These are phyloP conservation scores for Lepidium campestre DNA, from an alignment of 441 rosid species.

Conservation along the genomic window DNA sequence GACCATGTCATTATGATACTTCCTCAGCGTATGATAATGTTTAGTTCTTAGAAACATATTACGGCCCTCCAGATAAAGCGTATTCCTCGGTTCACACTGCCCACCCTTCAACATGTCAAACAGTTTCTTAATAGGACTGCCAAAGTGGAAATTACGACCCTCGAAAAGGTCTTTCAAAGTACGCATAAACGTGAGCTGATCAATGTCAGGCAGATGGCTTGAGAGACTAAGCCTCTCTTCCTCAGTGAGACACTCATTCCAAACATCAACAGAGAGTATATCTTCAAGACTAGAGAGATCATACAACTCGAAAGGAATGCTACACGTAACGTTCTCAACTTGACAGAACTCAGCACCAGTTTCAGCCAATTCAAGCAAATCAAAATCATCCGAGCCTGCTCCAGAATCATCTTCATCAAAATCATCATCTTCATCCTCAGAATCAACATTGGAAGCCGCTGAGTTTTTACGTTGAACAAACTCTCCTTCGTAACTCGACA, in stretches of 20 bases:
- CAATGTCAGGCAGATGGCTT: slow-evolving; percentile 78
- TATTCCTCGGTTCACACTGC: slow-evolving; percentile 89
- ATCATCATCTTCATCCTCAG: slow-evolving; percentile 77
- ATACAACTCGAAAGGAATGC: slow-evolving; percentile 81
- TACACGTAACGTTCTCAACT: slow-evolving; percentile 73
- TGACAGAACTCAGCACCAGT: slow-evolving; percentile 90
- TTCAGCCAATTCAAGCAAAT: slow-evolving; percentile 92
- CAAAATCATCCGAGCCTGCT: slow-evolving; percentile 97
- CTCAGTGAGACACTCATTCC: slow-evolving; percentile 86
- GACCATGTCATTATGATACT: slow-evolving; percentile 78
- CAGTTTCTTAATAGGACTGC: slow-evolving; percentile 72
- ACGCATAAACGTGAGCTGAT: slow-evolving; percentile 56
- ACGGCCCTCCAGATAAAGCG: slow-evolving; percentile 83
- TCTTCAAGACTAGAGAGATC: slow-evolving; percentile 72
- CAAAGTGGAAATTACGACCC: slow-evolving; percentile 81
- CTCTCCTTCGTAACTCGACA: slow-evolving; percentile 70
- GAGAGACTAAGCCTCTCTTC: slow-evolving; percentile 76
- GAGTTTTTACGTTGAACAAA: slow-evolving; percentile 41
- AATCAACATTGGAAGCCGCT: slow-evolving; percentile 49
- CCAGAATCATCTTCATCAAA: slow-evolving; percentile 95
- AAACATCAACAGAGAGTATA: slow-evolving; percentile 84
- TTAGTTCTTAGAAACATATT: slow-evolving; percentile 57
- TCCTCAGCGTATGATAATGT: slow-evolving; percentile 83
- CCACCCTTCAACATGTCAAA: slow-evolving; percentile 94
- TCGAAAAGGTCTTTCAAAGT: slow-evolving; percentile 76